These are phyloP conservation scores for Petunia axillaris DNA, from an alignment of 257 asterid genomes.

Conservation along the genomic window DNA sequence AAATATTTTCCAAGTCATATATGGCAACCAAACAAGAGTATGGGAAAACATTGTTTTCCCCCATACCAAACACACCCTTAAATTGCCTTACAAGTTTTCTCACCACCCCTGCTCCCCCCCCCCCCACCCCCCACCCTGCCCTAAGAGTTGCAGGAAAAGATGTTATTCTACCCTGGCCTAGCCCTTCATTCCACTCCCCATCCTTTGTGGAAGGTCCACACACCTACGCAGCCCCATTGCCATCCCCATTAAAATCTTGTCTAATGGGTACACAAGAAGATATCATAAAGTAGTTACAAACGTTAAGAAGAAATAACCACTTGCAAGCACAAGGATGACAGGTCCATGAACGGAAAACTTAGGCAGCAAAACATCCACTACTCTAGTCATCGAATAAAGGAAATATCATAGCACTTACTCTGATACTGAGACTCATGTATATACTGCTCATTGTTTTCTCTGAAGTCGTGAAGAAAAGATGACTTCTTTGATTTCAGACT, in stretches of 20 bases:
- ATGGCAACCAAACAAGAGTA: no score
- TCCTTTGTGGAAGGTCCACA: neutral
- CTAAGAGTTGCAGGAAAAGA: neutral
- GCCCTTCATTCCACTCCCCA: neutral
- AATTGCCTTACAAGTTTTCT: neutral
- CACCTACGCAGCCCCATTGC: neutral
- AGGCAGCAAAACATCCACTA: constrained; percentile 18
- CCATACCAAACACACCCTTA: neutral
- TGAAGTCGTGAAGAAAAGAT: constrained; percentile 53
- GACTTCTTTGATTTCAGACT: constrained; percentile 34
- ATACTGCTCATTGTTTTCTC: constrained; percentile 64
- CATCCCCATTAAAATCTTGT: neutral
- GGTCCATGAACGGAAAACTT: neutral
- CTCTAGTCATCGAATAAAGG: constrained; percentile 9
- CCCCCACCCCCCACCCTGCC: neutral
- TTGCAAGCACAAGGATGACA: constrained; percentile 9
- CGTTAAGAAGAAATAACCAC: neutral
- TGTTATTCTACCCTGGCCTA: neutral
- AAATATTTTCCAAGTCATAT: no score
- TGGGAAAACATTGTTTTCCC: no score
- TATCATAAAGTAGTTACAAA: neutral
- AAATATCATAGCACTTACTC: constrained; percentile 47
- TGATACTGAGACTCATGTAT: constrained; percentile 62
- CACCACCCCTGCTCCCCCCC: neutral
- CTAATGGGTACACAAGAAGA: constrained; percentile 2